Conservation (phyloP, 305 asterid species). For the Rubia tinctorum region DNA sequence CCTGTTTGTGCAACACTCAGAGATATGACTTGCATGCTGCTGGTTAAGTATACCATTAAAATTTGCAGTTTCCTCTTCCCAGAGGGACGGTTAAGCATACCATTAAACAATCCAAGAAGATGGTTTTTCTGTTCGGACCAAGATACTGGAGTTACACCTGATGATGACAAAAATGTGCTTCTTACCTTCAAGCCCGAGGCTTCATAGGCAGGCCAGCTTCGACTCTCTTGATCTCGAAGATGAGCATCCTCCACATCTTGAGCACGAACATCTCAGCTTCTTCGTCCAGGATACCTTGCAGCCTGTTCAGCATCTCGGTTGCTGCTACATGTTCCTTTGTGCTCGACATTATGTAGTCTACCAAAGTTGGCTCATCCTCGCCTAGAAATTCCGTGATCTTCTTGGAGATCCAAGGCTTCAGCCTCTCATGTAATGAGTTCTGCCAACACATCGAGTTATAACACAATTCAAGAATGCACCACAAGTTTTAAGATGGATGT, state of each 20-base stretch:
- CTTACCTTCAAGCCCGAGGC: slow-evolving; percentile 45
- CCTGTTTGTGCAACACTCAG: too few species aligned
- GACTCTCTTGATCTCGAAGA: slow-evolving; percentile 93
- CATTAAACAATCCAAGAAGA: background rate
- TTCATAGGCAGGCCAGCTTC: slow-evolving; percentile 75
- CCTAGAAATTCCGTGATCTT: slow-evolving; percentile 92
- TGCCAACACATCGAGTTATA: slow-evolving; percentile 24
- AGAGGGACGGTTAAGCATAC: background rate
- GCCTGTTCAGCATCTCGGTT: slow-evolving; percentile 90
- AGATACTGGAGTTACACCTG: background rate
- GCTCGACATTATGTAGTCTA: slow-evolving; percentile 87
- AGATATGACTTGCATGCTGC: background rate
- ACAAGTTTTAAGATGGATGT: background rate
- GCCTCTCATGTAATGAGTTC: slow-evolving; percentile 78
- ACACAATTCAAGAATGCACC: slow-evolving; percentile 7
- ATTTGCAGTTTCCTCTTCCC: background rate
- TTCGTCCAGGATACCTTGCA: slow-evolving; percentile 85
- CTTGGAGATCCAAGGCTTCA: slow-evolving; percentile 97
- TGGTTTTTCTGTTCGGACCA: slow-evolving; percentile 1
- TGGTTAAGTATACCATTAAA: background rate
- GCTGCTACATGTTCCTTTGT: slow-evolving; percentile 93
- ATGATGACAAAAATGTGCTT: slow-evolving; percentile 7
- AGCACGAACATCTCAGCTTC: slow-evolving; percentile 99
- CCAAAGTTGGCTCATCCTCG: slow-evolving; percentile 91
- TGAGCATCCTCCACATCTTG: slow-evolving; percentile 99